Evolutionary conservation across 2,329 filamentous ascomycete genomes (phyloP).

Genomic region (Hymenoscyphus fructigenus): DNA sequence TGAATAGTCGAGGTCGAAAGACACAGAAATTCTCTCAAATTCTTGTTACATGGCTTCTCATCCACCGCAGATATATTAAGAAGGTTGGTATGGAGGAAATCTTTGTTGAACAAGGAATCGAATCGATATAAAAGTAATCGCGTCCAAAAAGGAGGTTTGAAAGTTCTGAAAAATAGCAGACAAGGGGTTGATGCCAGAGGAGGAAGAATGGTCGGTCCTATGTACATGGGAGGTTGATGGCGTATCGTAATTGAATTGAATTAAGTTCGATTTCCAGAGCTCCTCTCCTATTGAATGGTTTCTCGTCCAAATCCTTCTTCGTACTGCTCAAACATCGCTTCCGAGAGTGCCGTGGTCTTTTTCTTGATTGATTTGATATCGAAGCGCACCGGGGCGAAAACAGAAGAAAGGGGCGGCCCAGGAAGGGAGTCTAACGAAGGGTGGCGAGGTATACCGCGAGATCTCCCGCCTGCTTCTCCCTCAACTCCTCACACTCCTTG

Average conservation of each 20-base stretch:
- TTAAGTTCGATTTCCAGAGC: neutral
- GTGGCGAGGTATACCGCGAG: no score
- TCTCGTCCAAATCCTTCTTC: slow-evolving; percentile 87
- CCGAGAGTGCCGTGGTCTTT: slow-evolving; percentile 83
- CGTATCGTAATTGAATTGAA: slow-evolving; percentile 2
- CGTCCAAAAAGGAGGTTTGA: neutral
- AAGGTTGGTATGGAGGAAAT: slow-evolving; percentile 3
- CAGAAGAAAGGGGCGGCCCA: no score
- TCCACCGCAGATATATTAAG: slow-evolving; percentile 5
- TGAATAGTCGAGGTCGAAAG: slow-evolving; percentile 83
- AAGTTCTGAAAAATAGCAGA: neutral
- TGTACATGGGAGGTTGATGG: neutral
- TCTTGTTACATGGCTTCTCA: slow-evolving; percentile 47
- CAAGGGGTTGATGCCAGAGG: neutral
- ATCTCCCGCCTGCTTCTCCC: neutral
- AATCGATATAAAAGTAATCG: slow-evolving; percentile 4
- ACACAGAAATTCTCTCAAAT: slow-evolving; percentile 80
- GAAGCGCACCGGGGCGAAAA: slow-evolving; percentile 46
- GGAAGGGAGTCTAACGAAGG: no score
- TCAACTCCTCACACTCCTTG: no score
- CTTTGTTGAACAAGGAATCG: slow-evolving; percentile 6
- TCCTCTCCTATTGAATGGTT: slow-evolving; percentile 47
- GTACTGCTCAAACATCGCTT: slow-evolving; percentile 88
- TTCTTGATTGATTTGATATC: slow-evolving; percentile 82
- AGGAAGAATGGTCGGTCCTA: neutral